Base-by-base conservation (phyloP, 768 basidiomycete genomes). In the Cubamyces sp. region DNA sequence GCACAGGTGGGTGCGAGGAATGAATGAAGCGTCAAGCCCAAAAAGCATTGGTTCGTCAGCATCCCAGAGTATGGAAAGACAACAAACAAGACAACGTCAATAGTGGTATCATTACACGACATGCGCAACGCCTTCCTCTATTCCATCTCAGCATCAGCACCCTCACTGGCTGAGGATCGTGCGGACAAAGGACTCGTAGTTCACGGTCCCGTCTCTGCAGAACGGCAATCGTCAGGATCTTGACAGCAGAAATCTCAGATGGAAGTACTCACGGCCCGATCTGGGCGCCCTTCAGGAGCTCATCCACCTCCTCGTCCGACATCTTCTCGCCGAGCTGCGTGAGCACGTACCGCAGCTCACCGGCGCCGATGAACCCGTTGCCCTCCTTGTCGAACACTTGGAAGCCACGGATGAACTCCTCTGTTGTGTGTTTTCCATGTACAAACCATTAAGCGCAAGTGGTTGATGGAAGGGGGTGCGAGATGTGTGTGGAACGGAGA, bases 391-490 rank as follows among this genome's bases (percentile, higher is more conserved):
- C 96, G 68, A 99, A 98, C 12, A 98, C 96, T 70, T 98, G 96
- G 84, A 99, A 99, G 9, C 96, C 97, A 51, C 97, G 94, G 71
- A 98, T 94, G 79, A 99, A 99, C 73, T 99, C 97, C 82, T 98
- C 96, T 96, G 73, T 59, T 15, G 45, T 8, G 28, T 30, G 28
- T 30, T 30, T 30, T 30, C 3, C 28, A 8, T 8, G 28, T 8
- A 30, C 28, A 8, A 30, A 8, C 8, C 28, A 8, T 3, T 3
- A 30, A 26, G 16, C 21, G 68, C 58, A 54, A 39, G 41, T 23
- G 3, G 21, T 9, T 26, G 18, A n/a, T 19, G 34, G 11, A 25
- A n/a, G 5, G 11, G 8, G n/a, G 15, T 4, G 43, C 15, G 46
- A 46, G 25, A 50, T 40, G 48, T 46, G 49, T 5, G 39, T 37